phyloP scores from a whole-genome alignment of 192 early-diverging fungal genomes.

The Coemansia sp. region DNA sequence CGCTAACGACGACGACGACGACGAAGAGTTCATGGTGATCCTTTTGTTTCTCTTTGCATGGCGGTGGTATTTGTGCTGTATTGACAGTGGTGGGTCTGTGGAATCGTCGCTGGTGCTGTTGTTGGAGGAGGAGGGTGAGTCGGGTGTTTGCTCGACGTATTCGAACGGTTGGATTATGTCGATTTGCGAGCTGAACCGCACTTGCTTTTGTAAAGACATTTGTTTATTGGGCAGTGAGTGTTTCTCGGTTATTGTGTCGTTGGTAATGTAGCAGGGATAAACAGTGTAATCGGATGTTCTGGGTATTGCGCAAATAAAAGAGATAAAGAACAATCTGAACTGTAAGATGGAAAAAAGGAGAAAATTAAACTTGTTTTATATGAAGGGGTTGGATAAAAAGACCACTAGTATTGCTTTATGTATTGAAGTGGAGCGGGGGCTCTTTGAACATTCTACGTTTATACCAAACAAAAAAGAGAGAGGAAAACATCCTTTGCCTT shows the following conservation, averaged over 20 bases:
- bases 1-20: background rate
- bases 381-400: background rate
- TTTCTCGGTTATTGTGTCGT: too few relatives aligned
- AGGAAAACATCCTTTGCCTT: background rate
- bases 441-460: background rate
- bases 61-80: background rate
- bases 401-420: background rate
- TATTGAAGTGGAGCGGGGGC: background rate
- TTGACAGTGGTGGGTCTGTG: background rate
- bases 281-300: too few relatives aligned
- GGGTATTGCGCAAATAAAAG: too few relatives aligned
- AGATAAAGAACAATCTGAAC: too few relatives aligned
- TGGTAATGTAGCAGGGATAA: too few relatives aligned
- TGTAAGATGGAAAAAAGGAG: too few relatives aligned
- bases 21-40: too few relatives aligned
- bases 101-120: background rate
- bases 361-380: too few relatives aligned
- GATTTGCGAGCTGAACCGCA: constrained; percentile 6
- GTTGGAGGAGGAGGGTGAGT: background rate
- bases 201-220: constrained; percentile 10
- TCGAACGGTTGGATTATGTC: constrained; percentile 1
- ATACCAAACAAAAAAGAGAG: background rate
- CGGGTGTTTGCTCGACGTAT: background rate
- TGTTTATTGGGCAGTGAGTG: background rate
- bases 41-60: background rate